Evolutionary conservation across 192 early-diverging fungal genomes (phyloP).

Genomic region (Pilaira anomala): DNA sequence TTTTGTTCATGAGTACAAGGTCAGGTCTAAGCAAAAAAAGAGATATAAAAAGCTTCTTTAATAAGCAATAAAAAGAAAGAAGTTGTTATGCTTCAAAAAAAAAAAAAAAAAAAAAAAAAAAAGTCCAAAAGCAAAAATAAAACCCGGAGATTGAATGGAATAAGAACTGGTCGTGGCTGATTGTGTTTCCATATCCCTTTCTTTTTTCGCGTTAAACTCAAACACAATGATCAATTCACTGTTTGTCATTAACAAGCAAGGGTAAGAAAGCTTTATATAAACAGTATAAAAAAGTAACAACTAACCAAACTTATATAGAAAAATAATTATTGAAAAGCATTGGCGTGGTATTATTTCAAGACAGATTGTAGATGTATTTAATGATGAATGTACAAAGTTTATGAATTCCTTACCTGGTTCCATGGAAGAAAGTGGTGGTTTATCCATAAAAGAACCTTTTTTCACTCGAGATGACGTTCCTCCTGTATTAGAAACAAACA

Average conservation of each 20-base stretch:
- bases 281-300: background rate
- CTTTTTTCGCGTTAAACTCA: slow-evolving; percentile 1
- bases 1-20: background rate
- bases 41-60: background rate
- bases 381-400: slow-evolving; percentile 56
- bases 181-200: background rate
- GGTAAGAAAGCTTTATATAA: slow-evolving; percentile 38
- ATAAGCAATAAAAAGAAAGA: too few relatives aligned
- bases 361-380: slow-evolving; percentile 59
- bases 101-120: too few relatives aligned
- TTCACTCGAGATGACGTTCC: slow-evolving; percentile 55
- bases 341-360: slow-evolving; percentile 68
- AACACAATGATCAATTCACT: slow-evolving; percentile 57
- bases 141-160: background rate
- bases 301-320: slow-evolving; percentile 47
- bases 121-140: too few relatives aligned
- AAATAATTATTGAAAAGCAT: slow-evolving; percentile 86
- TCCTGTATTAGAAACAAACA: slow-evolving; percentile 61
- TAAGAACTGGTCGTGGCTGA: too few relatives aligned
- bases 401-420: slow-evolving; percentile 44
- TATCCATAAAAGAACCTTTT: slow-evolving; percentile 26
- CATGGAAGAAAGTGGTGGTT: slow-evolving; percentile 19
- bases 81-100: too few relatives aligned
- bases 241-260: slow-evolving; percentile 64
- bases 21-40: background rate